Base-by-base conservation (phyloP, 106 monocot species). In the Cymbidium sinense region DNA sequence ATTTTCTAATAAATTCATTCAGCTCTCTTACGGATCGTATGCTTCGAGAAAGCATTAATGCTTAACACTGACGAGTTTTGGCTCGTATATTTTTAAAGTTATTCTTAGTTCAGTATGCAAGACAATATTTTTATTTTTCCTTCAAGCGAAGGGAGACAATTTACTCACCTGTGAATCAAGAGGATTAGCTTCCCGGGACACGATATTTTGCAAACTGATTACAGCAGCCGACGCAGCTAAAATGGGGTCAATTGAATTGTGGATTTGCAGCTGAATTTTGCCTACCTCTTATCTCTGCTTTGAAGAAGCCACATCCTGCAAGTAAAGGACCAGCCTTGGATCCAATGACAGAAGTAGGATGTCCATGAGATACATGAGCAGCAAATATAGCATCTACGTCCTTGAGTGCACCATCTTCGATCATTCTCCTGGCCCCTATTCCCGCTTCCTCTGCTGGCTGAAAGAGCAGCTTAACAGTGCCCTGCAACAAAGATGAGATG, bases 371-470 rank as follows among this genome's bases (percentile, higher is more conserved):
- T 4, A 95, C 88, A 76, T 96, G 95, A 31, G 79, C 77, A 39
- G 86, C 91, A 81, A 96, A 93, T 43, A 93, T 93, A 62, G 93
- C 95, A 65, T 90, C 88, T 27, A 90, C 90, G 27, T 78, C 77
- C 37, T 82, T 70, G 79, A 95, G 70, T 10, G 93, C 95, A 8
- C 95, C 95, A 50, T 84, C 90, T 64, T 93, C 84, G 29, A 95
- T 93, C 95, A 93, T 95, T 62, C 85, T 74, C 81, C 90, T 90
- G 7, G 95, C 93, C 17, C 95, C 95, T 5, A 82, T 78, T 54
- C 89, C 90, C 18, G 88, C 78, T 80, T 95, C 95, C 79, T 95
- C 95, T 4, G 95, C 95, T 34, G 95, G 95, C 73, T 95, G 95
- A 74, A 95, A 95, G 28, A 95, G 71, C 20, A 95, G 84, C 78